Conservation (phyloP, 345 rosid species). For the Hibiscus trionum region DNA sequence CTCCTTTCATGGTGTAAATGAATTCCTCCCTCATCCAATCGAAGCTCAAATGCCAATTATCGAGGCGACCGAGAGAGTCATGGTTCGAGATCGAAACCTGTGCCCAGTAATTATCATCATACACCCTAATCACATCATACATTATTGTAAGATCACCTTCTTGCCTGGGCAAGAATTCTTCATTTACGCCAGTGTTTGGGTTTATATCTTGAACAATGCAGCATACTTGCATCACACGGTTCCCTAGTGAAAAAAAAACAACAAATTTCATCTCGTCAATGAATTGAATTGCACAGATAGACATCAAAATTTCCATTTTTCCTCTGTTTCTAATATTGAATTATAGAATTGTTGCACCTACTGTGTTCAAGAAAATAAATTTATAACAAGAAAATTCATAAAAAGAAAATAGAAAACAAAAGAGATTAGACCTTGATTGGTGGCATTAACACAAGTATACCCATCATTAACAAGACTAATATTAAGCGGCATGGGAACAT, state of each 20-base stretch:
- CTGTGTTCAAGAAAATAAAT: not conserved
- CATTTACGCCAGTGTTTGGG: slow-evolving; percentile 32
- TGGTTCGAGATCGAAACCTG: slow-evolving; percentile 70
- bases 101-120: slow-evolving; percentile 56
- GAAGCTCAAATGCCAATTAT: slow-evolving; percentile 89
- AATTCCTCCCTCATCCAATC: slow-evolving; percentile 91
- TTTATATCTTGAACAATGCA: slow-evolving; percentile 44
- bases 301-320: not conserved
- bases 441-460: slow-evolving; percentile 43
- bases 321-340: not conserved
- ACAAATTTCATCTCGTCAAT: not conserved
- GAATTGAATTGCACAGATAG: not conserved
- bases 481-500: slow-evolving; percentile 65
- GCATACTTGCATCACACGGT: slow-evolving; percentile 50
- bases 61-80: slow-evolving; percentile 76
- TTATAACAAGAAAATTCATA: not conserved
- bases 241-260: slow-evolving; percentile 36
- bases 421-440: slow-evolving; percentile 40
- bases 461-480: slow-evolving; percentile 74
- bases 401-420: not conserved
- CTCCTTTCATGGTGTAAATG: slow-evolving; percentile 71
- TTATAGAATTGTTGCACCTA: not conserved
- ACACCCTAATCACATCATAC: slow-evolving; percentile 78
- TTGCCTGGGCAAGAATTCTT: slow-evolving; percentile 52
- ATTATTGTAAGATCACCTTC: slow-evolving; percentile 79